Base-by-base conservation (phyloP, 2,329 filamentous ascomycete genomes). In the Phaeosphaeriaceae sp. region DNA sequence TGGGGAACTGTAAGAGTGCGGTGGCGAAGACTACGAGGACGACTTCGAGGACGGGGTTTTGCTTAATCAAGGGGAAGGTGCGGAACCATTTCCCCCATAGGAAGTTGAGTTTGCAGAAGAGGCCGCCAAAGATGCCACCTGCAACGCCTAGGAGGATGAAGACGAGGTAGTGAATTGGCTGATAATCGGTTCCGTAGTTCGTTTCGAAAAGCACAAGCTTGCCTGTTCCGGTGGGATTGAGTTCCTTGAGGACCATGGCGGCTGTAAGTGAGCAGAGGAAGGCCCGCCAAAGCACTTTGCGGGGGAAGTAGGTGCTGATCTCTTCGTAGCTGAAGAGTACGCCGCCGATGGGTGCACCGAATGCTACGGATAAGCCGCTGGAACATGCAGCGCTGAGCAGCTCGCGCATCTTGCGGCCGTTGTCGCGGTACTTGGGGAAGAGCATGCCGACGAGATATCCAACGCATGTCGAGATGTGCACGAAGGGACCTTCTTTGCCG, bases 161-260 rank as follows among this genome's bases (percentile, higher is more conserved):
- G 33, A 86, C 79, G 2, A 85, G 65, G 65, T 87, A 87, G 62
- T 88, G 84, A 10, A 82, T 68, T 1, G 82, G 72, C n/a, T 80
- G 70, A 64, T 87, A 88, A n/a, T 81, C 79, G 2, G 82, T 82
- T 4, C 83, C 84, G 60, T 87, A 88, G 51, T 84, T 82, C 4
- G 85, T 87, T 64, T 88, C 84, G 66, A 87, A 88, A 5, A 88
- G 79, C 0, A 86, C 85, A 3, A 88, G 76, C 64, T 86, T 87
- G 2, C 86, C 86, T 0, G 85, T 88, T 0, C 85, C 84, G 1
- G 79, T 86, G 0, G 85, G 86, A 65, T 88, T 86, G n/a, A 88
- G 77, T 2, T 81, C 80, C 65, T 83, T 85, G 21, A 88, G 76
- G 3, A 84, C 79, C 48, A 86, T 81, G 0, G 85, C 85, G 0